Percentiles rank a stretch among this genome's conserved stretches.
phyloP scores from a whole-genome alignment of 2,329 filamentous ascomycete genomes.

The Fusarium pseudonygamai region DNA sequence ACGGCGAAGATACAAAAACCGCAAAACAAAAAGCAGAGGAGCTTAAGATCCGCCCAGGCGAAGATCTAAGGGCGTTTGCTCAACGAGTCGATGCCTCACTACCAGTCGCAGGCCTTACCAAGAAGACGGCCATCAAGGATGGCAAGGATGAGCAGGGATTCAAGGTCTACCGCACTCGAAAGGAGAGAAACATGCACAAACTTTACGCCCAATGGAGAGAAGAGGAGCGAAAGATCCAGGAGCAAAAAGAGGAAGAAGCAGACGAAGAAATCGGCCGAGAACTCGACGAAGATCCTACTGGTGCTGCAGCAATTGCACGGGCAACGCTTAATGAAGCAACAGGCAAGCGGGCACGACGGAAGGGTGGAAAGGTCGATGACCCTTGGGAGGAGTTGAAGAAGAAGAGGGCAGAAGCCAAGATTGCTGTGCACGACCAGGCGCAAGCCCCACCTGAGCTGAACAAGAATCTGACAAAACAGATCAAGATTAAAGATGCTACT shows the following conservation, averaged over 20 bases:
- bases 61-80: slow-evolving; percentile 83
- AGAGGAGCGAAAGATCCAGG: slow-evolving; percentile 70
- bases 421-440: slow-evolving; percentile 68
- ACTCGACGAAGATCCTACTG: slow-evolving; percentile 65
- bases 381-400: slow-evolving; percentile 80
- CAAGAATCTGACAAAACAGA: slow-evolving; percentile 52
- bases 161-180: slow-evolving; percentile 78
- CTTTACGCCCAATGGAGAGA: slow-evolving; percentile 81
- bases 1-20: slow-evolving; percentile 60
- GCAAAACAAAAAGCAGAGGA: slow-evolving; percentile 42
- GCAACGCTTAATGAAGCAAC: slow-evolving; percentile 50
- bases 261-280: slow-evolving; percentile 72
- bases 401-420: slow-evolving; percentile 66
- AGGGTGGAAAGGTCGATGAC: slow-evolving; percentile 69
- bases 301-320: slow-evolving; percentile 57
- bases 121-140: slow-evolving; percentile 64
- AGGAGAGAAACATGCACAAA: slow-evolving; percentile 84
- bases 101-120: slow-evolving; percentile 76
- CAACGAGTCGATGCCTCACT: slow-evolving; percentile 86
- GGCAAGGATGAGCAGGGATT: slow-evolving; percentile 72
- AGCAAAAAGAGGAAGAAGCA: slow-evolving; percentile 71
- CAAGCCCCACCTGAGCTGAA: slow-evolving; percentile 80
- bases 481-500: slow-evolving; percentile 47
- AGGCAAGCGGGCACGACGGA: slow-evolving; percentile 54
- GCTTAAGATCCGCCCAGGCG: slow-evolving; percentile 82